phyloP scores from a whole-genome alignment of 1,284 basidiomycete species.

The Ceratobasidium sp. region DNA sequence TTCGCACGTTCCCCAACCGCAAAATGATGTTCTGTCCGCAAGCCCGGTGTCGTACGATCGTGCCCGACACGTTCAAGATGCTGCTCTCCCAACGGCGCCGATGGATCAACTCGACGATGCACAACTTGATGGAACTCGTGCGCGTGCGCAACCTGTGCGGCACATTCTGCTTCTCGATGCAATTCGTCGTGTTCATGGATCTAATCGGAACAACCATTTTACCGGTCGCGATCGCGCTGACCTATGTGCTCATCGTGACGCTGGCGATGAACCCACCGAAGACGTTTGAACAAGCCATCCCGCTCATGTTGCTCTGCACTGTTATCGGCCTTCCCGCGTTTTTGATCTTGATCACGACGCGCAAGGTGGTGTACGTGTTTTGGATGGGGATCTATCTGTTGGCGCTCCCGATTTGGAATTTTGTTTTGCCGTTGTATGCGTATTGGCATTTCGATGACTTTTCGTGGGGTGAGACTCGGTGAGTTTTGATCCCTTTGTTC shows the following conservation, averaged over 20 bases:
- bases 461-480: constrained; percentile 98
- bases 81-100: constrained; percentile 96
- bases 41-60: constrained; percentile 91
- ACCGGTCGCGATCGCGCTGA: constrained; percentile 93
- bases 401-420: constrained; percentile 96
- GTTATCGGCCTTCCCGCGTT: constrained; percentile 95
- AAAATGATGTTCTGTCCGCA: constrained; percentile 99
- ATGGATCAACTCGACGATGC: constrained; percentile 99
- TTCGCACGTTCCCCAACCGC: constrained; percentile 96
- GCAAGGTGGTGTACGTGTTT: constrained; percentile 94
- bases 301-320: constrained; percentile 86
- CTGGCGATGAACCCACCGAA: constrained; percentile 85
- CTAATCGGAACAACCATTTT: constrained; percentile 94
- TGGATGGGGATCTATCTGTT: constrained; percentile 98
- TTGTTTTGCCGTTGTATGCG: constrained; percentile 91
- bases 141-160: constrained; percentile 96
- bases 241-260: constrained; percentile 87
- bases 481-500: constrained; percentile 51
- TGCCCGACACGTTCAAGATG: constrained; percentile 93
- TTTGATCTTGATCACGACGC: constrained; percentile 91
- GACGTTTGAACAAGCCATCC: constrained; percentile 71
- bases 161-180: constrained; percentile 97
- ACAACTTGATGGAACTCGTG: constrained; percentile 99
- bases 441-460: constrained; percentile 99
- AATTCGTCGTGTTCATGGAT: constrained; percentile 99